Percentiles rank a stretch among this genome's conserved stretches.
Evolutionary conservation across 208 protist genomes (phyloP).

Genomic region (Trypanosoma congolense): DNA sequence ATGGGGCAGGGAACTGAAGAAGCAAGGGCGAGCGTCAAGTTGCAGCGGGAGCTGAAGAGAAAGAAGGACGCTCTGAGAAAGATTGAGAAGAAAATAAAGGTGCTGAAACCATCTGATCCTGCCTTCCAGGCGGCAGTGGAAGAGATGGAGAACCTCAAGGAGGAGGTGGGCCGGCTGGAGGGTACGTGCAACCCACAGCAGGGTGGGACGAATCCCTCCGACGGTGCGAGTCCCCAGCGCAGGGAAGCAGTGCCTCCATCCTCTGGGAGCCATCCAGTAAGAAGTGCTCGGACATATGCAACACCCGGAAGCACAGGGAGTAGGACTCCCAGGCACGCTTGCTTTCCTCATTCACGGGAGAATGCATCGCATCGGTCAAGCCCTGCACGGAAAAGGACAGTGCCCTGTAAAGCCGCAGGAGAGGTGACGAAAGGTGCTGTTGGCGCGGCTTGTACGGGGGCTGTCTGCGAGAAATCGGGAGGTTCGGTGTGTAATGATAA

Average conservation of each 20-base stretch:
- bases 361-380: too few relatives aligned
- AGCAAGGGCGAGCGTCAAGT: constrained; percentile 27
- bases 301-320: too few relatives aligned
- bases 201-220: background rate
- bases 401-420: too few relatives aligned
- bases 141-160: constrained; percentile 18
- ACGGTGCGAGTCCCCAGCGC: background rate
- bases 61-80: constrained; percentile 50
- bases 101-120: constrained; percentile 21
- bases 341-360: too few relatives aligned
- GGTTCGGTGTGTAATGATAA: background rate
- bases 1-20: constrained; percentile 35
- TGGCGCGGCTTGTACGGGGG: too few relatives aligned
- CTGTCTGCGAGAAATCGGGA: background rate
- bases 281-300: too few relatives aligned
- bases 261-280: too few relatives aligned
- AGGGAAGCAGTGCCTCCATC: too few relatives aligned
- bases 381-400: too few relatives aligned
- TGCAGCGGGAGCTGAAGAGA: constrained; percentile 60
- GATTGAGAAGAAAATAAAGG: constrained; percentile 44
- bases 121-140: constrained; percentile 26
- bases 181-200: background rate
- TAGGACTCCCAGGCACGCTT: too few relatives aligned
- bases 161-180: constrained; percentile 16
- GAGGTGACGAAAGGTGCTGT: too few relatives aligned